Percentiles rank a stretch among this genome's conserved stretches.
Evolutionary conservation across 73 alveolate genomes (phyloP).

Genomic region (Paramecium bursaria): DNA sequence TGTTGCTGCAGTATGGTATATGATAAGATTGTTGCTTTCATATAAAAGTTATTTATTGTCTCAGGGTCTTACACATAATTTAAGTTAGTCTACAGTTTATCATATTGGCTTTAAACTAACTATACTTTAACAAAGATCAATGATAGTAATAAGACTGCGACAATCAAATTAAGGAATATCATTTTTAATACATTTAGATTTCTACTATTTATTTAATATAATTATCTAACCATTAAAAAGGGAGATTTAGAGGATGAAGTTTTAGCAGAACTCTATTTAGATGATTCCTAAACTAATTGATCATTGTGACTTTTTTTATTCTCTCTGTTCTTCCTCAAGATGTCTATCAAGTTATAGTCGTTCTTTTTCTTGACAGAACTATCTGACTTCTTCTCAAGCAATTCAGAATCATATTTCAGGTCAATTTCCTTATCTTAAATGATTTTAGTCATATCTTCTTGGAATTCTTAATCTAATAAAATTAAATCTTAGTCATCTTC

Average conservation of each 20-base stretch:
- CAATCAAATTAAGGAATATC: background rate
- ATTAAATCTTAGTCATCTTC: conserved; percentile 2
- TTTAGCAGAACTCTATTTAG: background rate
- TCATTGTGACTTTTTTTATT: background rate
- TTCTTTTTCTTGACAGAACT: background rate
- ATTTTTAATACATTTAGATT: background rate
- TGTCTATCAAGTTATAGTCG: background rate
- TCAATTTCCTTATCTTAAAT: background rate
- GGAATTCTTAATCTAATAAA: background rate
- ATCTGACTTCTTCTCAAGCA: conserved; percentile 15
- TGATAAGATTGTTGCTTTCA: conserved; percentile 14
- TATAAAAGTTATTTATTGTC: conserved; percentile 7
- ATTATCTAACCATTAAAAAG: conserved; percentile 21
- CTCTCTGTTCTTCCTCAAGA: background rate
- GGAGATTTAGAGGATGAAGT: conserved; percentile 33
- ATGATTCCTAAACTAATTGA: background rate
- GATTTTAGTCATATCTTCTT: background rate
- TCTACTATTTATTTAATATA: background rate
- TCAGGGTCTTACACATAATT: conserved; percentile 31
- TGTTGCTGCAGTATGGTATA: background rate
- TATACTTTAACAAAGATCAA: conserved; percentile 7
- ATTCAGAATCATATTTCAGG: conserved; percentile 31
- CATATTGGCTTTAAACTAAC: conserved; percentile 6
- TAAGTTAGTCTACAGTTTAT: conserved; percentile 3
- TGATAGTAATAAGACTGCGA: background rate